These are phyloP conservation scores for Trametes hirsuta DNA, from an alignment of 1,284 basidiomycete genomes.

Conservation along the genomic window DNA sequence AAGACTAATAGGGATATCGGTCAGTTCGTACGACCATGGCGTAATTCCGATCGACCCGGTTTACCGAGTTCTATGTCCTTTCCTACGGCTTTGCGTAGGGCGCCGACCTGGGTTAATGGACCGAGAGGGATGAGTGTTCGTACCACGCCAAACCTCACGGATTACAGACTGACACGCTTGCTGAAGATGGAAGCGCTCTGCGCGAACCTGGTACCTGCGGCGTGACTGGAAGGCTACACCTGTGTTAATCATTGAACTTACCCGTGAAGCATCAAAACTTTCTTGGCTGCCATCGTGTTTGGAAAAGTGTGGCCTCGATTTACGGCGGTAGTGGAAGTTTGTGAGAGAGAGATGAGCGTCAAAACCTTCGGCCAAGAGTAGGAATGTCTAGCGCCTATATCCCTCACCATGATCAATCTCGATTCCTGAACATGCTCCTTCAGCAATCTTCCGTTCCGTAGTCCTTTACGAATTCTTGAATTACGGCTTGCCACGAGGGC, in stretches of 20 bases:
- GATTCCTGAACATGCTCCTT: too few relatives aligned
- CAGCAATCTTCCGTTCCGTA: too few relatives aligned
- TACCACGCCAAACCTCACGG: background rate
- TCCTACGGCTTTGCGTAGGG: slow-evolving; percentile 69
- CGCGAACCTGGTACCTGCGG: slow-evolving; percentile 59
- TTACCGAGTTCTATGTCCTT: slow-evolving; percentile 74
- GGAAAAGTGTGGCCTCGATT: background rate
- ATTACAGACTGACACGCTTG: slow-evolving; percentile 63
- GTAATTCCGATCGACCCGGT: too few relatives aligned
- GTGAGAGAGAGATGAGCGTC: background rate
- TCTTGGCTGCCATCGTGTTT: slow-evolving; percentile 24
- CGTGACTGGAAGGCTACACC: background rate
- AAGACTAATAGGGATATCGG: slow-evolving; percentile 58
- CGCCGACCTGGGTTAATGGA: slow-evolving; percentile 59
- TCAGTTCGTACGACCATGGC: background rate
- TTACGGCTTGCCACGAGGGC: too few relatives aligned
- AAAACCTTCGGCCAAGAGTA: too few relatives aligned
- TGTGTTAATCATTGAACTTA: slow-evolving; percentile 29
- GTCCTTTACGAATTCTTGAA: too few relatives aligned
- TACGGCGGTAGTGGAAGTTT: background rate
- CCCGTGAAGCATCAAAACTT: slow-evolving; percentile 66
- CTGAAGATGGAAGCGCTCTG: slow-evolving; percentile 82
- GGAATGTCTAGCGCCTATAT: too few relatives aligned
- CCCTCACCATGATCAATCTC: too few relatives aligned
- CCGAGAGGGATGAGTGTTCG: background rate